These are phyloP conservation scores for Claviceps monticola DNA, from an alignment of 2,329 filamentous ascomycete species.

Conservation along the genomic window DNA sequence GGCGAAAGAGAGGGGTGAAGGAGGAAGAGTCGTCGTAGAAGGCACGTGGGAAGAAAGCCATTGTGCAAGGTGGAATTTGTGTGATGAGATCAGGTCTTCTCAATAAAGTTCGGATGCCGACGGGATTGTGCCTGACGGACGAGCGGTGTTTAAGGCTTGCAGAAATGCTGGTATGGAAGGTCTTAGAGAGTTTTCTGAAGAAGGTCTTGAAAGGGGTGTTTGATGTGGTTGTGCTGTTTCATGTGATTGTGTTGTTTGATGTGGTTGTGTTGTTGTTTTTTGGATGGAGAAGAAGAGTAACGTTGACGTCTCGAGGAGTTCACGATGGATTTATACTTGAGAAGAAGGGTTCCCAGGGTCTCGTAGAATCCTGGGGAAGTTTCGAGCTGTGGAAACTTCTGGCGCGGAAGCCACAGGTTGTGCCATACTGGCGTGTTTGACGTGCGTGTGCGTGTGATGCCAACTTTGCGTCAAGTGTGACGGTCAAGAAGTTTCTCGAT, in stretches of 20 bases:
- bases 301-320: neutral
- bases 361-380: neutral
- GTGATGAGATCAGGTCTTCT: constrained; percentile 10
- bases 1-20: constrained; percentile 41
- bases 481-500: neutral
- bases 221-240: neutral
- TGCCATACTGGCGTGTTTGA: neutral
- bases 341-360: neutral
- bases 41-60: constrained; percentile 46
- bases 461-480: neutral
- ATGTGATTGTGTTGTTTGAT: neutral
- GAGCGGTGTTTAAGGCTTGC: constrained; percentile 12
- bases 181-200: too few species aligned
- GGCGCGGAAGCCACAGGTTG: neutral
- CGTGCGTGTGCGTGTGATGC: neutral
- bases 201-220: neutral
- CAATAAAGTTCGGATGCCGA: constrained; percentile 8
- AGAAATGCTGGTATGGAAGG: constrained; percentile 4
- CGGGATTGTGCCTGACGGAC: constrained; percentile 10
- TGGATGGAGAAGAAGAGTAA: neutral
- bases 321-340: constrained; percentile 3
- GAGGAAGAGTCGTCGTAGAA: constrained; percentile 32
- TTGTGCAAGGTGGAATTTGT: constrained; percentile 25
- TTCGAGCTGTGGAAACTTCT: neutral
- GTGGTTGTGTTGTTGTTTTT: too few species aligned